Base-by-base conservation (phyloP, 2,329 filamentous ascomycete genomes). In the Metarhizium sp. region DNA sequence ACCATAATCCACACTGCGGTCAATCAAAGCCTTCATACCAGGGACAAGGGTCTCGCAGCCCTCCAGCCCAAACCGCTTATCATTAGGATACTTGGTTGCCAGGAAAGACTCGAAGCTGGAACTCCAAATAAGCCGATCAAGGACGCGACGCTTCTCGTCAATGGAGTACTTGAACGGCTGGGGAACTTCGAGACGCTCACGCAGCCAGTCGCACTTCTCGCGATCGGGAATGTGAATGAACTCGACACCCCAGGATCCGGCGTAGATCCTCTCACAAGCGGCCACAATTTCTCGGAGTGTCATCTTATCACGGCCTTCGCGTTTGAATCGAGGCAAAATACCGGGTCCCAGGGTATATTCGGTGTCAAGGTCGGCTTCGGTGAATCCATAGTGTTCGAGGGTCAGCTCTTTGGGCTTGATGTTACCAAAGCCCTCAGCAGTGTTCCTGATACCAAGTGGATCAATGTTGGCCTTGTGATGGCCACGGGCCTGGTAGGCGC, bases 401-500 rank as follows among this genome's bases (percentile, higher is more conserved):
- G 90, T 87, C 60, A 99, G 79, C 78, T 99, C 94, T 75, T 92
- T 94, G 58, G 92, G 92, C 72, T 87, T 88, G 75, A 84, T 82
- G 73, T 91, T 92, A 61, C 88, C 88, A 67, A 94, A 94, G 63
- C 88, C 87, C 72, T 95, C 87, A 54, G 69, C 61, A 45, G 67
- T 71, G 65, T 88, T 88, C 66, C 92, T 87, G 68, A 99, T 99
- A 61, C 91, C 90, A 55, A 99, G 84, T 59, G 94, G 94, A 69
- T 99, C 94, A 64, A 96, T 96, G 73, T 92, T 90, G 62, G 94
- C 92, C 79, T 96, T 97, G 83, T 97, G 92, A 74, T 99, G 94
- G 62, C 94, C 94, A 65, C 94, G 88, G 61, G 94, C 91, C 79
- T 99, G 94, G 77, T 99, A 99, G 55, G 94, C 94, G 72, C 94